A percentile compares a stretch with the other conserved stretches of the same genome.
Evolutionary conservation across 352 stramenopile genomes (phyloP).

Genomic region (Globisporangium orthogonon): DNA sequence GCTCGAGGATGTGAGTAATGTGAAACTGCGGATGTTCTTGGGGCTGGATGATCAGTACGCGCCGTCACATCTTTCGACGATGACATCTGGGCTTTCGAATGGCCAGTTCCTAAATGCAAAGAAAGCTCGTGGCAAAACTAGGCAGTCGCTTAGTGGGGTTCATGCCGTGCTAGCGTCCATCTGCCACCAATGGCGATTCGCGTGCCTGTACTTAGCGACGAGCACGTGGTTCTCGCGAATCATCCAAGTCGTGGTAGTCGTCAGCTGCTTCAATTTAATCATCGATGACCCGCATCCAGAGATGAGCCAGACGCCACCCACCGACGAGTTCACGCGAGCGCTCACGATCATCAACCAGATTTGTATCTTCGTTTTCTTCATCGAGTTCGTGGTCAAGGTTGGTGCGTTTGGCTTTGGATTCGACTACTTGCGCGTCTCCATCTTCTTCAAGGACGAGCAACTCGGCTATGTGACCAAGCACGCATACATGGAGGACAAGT

Average conservation of each 20-base stretch:
- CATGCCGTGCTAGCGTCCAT: not conserved
- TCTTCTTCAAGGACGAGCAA: constrained; percentile 58
- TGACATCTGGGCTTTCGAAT: constrained; percentile 5
- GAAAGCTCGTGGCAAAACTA: not conserved
- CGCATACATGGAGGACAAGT: constrained; percentile 70
- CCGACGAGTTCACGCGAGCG: constrained; percentile 20
- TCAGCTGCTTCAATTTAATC: constrained; percentile 65
- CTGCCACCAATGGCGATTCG: constrained; percentile 1
- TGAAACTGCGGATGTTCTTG: constrained; percentile 75
- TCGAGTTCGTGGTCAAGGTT: constrained; percentile 65
- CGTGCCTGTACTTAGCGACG: constrained; percentile 23
- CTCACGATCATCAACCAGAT: constrained; percentile 37
- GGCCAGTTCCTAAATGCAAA: constrained; percentile 1
- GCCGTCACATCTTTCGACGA: not conserved
- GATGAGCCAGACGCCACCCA: constrained; percentile 39
- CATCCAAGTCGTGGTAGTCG: constrained; percentile 63
- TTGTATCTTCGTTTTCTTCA: constrained; percentile 38
- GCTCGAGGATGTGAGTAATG: constrained; percentile 74
- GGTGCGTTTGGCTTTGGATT: constrained; percentile 46
- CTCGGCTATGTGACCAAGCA: constrained; percentile 58
- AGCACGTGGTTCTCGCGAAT: constrained; percentile 45
- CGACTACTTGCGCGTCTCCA: constrained; percentile 45
- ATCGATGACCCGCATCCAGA: constrained; percentile 65
- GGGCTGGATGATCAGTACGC: constrained; percentile 42
- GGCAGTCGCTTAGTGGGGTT: not conserved